Conservation (phyloP, 441 rosid genomes). For the Populus hybrid region DNA sequence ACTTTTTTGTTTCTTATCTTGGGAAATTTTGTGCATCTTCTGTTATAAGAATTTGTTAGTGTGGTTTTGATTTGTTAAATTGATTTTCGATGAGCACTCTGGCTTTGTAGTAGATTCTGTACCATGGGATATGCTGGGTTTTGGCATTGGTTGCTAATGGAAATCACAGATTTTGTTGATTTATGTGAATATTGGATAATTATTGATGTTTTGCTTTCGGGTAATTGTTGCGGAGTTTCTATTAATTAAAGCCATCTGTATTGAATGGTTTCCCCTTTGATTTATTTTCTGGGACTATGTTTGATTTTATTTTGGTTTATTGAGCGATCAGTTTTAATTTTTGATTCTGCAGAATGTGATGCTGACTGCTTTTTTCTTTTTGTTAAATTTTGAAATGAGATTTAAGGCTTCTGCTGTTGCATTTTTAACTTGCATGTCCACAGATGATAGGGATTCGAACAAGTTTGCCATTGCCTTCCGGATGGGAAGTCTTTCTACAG, state of each 20-base stretch:
- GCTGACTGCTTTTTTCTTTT: neutral
- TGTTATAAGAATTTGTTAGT: neutral
- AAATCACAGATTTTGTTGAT: neutral
- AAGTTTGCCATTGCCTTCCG: constrained; percentile 66
- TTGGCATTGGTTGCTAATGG: neutral
- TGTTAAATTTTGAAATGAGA: neutral
- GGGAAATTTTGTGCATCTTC: neutral
- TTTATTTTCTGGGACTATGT: neutral
- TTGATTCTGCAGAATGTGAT: neutral
- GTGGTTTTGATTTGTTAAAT: neutral
- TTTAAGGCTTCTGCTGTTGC: neutral
- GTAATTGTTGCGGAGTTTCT: neutral
- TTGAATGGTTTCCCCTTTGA: neutral
- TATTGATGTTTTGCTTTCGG: neutral
- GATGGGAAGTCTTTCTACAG: constrained; percentile 53
- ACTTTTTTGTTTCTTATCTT: neutral
- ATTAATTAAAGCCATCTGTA: neutral
- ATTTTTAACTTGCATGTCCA: neutral
- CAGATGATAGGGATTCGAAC: constrained; percentile 62
- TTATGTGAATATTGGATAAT: neutral
- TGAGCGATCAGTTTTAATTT: neutral
- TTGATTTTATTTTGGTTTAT: no score
- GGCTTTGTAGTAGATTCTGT: neutral
- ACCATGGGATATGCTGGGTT: neutral
- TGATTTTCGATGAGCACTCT: neutral